Evolutionary conservation across 768 basidiomycete species (phyloP), one percentile per base, ranked within the genome.

Genomic region (Lactifluus hygrophoroides): DNA sequence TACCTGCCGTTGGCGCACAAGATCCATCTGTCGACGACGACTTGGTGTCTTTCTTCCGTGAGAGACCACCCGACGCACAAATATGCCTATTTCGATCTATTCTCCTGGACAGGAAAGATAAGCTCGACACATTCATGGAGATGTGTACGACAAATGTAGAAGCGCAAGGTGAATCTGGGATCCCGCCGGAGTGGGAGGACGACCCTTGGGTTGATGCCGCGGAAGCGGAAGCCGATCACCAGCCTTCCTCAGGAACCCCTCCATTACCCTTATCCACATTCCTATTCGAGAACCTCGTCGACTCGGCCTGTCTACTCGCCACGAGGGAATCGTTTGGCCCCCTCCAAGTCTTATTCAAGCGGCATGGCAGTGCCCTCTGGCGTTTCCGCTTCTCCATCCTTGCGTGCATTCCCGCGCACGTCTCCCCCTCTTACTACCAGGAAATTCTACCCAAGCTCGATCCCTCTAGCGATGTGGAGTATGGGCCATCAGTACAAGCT

Each of bases 361-460:
- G 80, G 51, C 88, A 93, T 68, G 68, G 70, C n/a, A 44, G 67
- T 9, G 64, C 69, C 27, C 71, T 96, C 32, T 88, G 83, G 79
- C 84, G 87, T 3, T 78, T 73, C 65, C 87, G 94, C 21, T 77
- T 88, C 66, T 65, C 70, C 30, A 79, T 97, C 49, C 75, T 94
- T 52, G 80, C 87, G 54, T 76, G 76, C 56, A 80, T 96, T 56
- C 92, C 95, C 32, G 81, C 83, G 64, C 83, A 91, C 71, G 73
- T 77, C 9, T 76, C 82, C 49, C 88, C 93, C 2, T 75, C 78
- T 1, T 73, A 77, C 21, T 90, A 80, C 68, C 74, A 73, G 32
- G 76, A 77, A 30, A 62, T 93, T 25, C 78, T 93, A 19, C 90
- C 90, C 32, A 70, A 74, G 0, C 75, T 83, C 58, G 83, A 91